Base-by-base conservation (phyloP, 2,329 filamentous ascomycete species). In the Fulvia fulva region DNA sequence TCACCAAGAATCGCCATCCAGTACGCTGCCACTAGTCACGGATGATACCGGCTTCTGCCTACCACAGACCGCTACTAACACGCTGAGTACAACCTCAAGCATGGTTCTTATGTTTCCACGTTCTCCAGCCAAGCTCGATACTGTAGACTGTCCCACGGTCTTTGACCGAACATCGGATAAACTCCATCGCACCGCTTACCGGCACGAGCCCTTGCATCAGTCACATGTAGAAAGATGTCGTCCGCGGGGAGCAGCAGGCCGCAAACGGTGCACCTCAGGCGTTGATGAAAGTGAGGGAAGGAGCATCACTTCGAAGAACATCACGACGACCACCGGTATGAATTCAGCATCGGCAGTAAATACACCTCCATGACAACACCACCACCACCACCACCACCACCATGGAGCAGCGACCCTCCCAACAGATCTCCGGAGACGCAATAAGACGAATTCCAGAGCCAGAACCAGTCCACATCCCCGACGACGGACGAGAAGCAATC, bases 401-500 rank as follows among this genome's bases (percentile, higher is more conserved):
- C 41, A 53, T 55, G 41, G 52, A 51, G 14, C 43, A 49, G 16
- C 21, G 47, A 21, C n/a, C 46, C 6, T 47, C 56, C 1, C 44
- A 51, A n/a, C 16, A 55, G 26, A 26, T 23, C 14, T 56, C 58
- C 23, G 51, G 56, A 28, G 53, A 62, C 22, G 19, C 19, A 5
- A 28, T 21, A 2, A 30, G 19, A 26, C 26, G 28, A n/a, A 65
- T 68, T 12, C 63, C 65, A 6, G 65, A 68, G 34, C 68, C 68
- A 4, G 66, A 70, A 45, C 58, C 63, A 8, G 65, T 62, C 19
- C 63, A 69, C 34, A 43, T 63, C 5, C 55, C 56, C n/a, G 68
- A 69, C 50, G 63, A 70, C 43, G 70, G 71, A 51, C 64, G 66
- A 43, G 71, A 74, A 63, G 71, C 71, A 4, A 72, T 69, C 19